Evolutionary conservation across 139 green algal genomes (phyloP).

Genomic region (Tetradesmus obliquus): DNA sequence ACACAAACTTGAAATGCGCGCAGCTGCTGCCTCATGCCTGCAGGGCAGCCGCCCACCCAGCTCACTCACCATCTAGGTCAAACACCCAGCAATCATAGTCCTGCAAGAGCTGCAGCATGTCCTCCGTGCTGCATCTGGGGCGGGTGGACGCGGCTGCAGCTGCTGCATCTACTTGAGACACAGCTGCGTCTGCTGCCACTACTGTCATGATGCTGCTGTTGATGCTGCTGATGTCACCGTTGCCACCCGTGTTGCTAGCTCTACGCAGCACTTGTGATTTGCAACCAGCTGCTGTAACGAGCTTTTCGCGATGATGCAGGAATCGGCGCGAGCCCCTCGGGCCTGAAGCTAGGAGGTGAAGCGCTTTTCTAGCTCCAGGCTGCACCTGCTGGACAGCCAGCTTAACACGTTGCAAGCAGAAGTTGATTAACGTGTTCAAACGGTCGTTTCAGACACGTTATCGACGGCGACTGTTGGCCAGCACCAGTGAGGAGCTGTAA

Average conservation of each 20-base stretch:
- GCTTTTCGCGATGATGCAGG: neutral
- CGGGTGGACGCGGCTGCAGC: neutral
- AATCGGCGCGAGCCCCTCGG: neutral
- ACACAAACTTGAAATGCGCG: neutral
- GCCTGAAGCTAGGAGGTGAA: neutral
- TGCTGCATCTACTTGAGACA: neutral
- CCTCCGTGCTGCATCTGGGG: slow-evolving; percentile 1
- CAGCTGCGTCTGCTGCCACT: neutral
- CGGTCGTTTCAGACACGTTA: too few relatives aligned
- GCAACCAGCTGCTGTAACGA: neutral
- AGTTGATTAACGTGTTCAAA: too few relatives aligned
- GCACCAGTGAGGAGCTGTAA: too few relatives aligned
- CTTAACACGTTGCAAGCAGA: neutral
- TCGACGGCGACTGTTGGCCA: too few relatives aligned
- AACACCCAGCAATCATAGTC: slow-evolving; percentile 58
- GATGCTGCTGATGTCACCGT: neutral
- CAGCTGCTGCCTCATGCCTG: neutral
- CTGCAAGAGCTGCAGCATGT: slow-evolving; percentile 48
- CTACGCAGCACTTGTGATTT: neutral
- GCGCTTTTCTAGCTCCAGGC: neutral
- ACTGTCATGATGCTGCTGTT: neutral
- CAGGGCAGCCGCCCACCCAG: neutral
- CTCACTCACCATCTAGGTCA: slow-evolving; percentile 54
- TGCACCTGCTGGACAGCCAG: neutral
- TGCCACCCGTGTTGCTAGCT: neutral